A percentile compares a stretch with the other conserved stretches of the same genome.
Conservation (phyloP, 2,329 filamentous ascomycete species). For the Teratosphaeria nubilosa region DNA sequence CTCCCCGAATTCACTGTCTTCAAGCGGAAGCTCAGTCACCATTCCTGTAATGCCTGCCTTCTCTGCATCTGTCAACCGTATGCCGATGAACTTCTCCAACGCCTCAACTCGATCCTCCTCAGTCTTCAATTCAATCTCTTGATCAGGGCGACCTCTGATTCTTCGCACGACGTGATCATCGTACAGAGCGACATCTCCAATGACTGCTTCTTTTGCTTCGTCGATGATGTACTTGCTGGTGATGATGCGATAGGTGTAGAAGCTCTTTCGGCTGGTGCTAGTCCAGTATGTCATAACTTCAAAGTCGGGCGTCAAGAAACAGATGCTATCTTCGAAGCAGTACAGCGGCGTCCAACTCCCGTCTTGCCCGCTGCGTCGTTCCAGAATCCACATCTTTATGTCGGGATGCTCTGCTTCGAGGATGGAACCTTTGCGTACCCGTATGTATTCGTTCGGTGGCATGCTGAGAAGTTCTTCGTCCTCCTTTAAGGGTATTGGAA, state of each 20-base stretch:
- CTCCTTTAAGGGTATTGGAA: slow-evolving; percentile 46
- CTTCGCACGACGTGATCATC: slow-evolving; percentile 37
- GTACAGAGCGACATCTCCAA: slow-evolving; percentile 30
- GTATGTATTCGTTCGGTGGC: slow-evolving; percentile 4
- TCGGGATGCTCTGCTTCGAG: slow-evolving; percentile 11
- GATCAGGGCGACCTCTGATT: slow-evolving; percentile 32
- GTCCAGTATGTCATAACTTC: slow-evolving; percentile 49
- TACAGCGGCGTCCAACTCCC: slow-evolving; percentile 51
- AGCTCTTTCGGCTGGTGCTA: slow-evolving; percentile 39
- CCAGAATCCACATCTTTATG: slow-evolving; percentile 35
- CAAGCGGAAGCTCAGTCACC: slow-evolving; percentile 4
- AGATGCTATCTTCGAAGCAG: slow-evolving; percentile 50
- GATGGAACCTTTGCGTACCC: slow-evolving; percentile 11
- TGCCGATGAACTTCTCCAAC: slow-evolving; percentile 35
- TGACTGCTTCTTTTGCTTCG: slow-evolving; percentile 24
- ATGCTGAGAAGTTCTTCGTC: slow-evolving; percentile 4
- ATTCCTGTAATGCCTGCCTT: slow-evolving; percentile 26
- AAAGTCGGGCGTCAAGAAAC: slow-evolving; percentile 53
- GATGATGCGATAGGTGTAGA: slow-evolving; percentile 46
- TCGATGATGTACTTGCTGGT: slow-evolving; percentile 44
- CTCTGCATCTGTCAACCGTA: slow-evolving; percentile 30
- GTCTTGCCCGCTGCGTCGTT: slow-evolving; percentile 24
- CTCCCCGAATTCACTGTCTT: not conserved
- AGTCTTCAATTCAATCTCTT: slow-evolving; percentile 29
- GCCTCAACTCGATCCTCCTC: slow-evolving; percentile 34